These are phyloP conservation scores for Phytophthora aleatoria DNA, from an alignment of 352 stramenopile species.

Conservation along the genomic window DNA sequence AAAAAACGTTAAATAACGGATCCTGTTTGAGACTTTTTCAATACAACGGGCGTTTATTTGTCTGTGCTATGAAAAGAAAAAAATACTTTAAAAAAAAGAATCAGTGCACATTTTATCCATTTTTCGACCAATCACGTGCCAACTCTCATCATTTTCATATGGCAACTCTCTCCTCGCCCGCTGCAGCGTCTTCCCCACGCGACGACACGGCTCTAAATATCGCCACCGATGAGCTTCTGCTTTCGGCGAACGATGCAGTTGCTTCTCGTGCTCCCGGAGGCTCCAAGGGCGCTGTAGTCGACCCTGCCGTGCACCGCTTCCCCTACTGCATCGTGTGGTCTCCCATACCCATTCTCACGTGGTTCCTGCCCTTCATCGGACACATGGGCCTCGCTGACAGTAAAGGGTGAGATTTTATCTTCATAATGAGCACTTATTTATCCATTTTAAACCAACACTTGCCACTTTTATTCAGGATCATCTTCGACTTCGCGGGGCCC, in stretches of 20 bases:
- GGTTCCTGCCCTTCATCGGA: constrained; percentile 96
- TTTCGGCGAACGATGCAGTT: constrained; percentile 13
- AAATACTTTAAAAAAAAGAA: too few species aligned
- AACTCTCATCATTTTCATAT: background rate
- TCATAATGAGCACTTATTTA: background rate
- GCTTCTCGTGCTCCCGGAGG: constrained; percentile 4
- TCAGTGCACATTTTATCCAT: too few species aligned
- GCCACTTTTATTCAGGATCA: constrained; percentile 61
- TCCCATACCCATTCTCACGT: constrained; percentile 90
- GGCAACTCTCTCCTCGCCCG: background rate
- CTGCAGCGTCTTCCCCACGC: background rate
- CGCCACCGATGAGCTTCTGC: constrained; percentile 22
- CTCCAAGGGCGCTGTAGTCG: constrained; percentile 22
- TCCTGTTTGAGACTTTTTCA: too few species aligned
- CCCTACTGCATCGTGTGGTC: constrained; percentile 94
- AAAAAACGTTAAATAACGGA: too few species aligned
- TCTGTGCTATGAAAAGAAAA: too few species aligned
- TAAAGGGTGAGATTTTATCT: constrained; percentile 46
- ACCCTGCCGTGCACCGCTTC: constrained; percentile 61
- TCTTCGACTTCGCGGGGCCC: constrained; percentile 96
- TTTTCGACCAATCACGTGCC: too few species aligned
- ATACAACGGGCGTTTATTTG: too few species aligned
- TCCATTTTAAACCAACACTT: background rate
- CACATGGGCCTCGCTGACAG: constrained; percentile 94
- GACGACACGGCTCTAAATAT: constrained; percentile 6